These are phyloP conservation scores for Chimonanthus salicifolius DNA, from an alignment of 164 flowering plant genomes.

Conservation along the genomic window DNA sequence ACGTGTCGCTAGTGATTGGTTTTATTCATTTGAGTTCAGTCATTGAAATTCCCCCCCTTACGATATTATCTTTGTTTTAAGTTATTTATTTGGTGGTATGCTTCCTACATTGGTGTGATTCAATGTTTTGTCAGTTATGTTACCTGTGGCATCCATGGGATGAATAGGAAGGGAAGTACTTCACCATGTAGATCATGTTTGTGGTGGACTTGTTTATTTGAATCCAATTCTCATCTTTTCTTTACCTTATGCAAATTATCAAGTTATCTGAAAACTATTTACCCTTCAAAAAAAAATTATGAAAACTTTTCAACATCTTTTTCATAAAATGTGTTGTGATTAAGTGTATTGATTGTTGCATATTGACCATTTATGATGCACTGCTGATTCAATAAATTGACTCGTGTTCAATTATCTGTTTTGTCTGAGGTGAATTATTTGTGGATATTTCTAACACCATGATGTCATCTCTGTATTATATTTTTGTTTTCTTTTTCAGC, in stretches of 20 bases:
- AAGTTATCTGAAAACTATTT: too few species aligned
- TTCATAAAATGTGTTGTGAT: background rate
- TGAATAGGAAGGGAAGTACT: background rate
- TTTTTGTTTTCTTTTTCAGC: constrained; percentile 28
- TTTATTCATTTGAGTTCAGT: background rate
- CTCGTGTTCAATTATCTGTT: background rate
- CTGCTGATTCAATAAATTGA: background rate
- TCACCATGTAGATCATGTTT: background rate
- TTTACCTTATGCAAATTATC: too few species aligned
- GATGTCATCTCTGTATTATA: background rate
- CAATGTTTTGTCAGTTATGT: background rate
- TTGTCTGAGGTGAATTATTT: background rate
- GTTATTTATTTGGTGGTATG: background rate
- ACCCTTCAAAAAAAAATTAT: too few species aligned
- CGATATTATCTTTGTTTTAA: background rate
- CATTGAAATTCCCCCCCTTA: background rate
- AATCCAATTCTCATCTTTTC: background rate
- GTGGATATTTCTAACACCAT: background rate
- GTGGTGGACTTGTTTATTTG: background rate
- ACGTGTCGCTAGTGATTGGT: background rate
- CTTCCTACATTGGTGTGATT: background rate
- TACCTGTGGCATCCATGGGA: background rate
- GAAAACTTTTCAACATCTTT: background rate
- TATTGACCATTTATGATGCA: background rate
- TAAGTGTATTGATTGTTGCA: too few species aligned